Evolutionary conservation across 2,329 filamentous ascomycete genomes (phyloP).

Genomic region (Periglandula ipomoeae): DNA sequence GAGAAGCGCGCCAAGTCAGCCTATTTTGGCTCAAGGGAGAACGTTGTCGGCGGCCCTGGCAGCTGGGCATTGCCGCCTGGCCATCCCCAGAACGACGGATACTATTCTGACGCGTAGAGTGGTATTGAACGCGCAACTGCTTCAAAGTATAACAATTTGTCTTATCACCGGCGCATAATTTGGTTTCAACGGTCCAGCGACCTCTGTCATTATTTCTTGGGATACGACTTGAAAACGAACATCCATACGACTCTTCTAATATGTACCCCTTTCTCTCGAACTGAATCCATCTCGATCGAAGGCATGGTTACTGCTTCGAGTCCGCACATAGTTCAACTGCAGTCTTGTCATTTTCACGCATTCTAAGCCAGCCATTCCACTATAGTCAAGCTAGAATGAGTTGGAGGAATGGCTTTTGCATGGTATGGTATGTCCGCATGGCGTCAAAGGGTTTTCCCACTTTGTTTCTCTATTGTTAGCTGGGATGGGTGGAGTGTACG

Average conservation of each 20-base stretch:
- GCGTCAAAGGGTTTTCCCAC: no score
- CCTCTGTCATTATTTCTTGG: background rate
- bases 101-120: constrained; percentile 40
- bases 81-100: constrained; percentile 45
- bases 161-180: background rate
- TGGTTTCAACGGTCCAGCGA: background rate
- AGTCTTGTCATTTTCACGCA: background rate
- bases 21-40: constrained; percentile 46
- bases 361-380: background rate
- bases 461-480: no score
- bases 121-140: background rate
- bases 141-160: no score
- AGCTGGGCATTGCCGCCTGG: constrained; percentile 34
- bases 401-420: no score
- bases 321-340: background rate
- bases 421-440: background rate
- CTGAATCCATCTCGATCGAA: background rate
- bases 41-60: constrained; percentile 30
- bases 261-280: background rate
- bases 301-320: no score
- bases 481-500: no score
- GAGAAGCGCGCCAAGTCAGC: constrained; percentile 42
- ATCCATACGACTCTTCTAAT: background rate
- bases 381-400: no score
- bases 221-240: background rate